These are phyloP conservation scores for Thalassiosira exigua DNA, from an alignment of 352 stramenopile species.

Conservation along the genomic window DNA sequence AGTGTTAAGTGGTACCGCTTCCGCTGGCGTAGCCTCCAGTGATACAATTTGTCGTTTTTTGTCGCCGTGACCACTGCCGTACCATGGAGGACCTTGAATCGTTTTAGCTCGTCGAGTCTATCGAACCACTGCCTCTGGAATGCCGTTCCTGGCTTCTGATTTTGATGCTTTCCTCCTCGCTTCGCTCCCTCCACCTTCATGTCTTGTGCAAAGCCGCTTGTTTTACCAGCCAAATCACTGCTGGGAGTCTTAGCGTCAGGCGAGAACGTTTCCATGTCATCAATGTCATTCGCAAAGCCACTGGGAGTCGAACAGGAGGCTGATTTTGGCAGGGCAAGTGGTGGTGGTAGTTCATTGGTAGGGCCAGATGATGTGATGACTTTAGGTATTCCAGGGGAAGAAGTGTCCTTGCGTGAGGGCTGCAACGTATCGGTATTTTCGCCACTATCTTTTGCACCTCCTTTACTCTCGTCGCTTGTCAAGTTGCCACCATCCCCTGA, in stretches of 20 bases:
- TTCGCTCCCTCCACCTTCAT: too few relatives aligned
- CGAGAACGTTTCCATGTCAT: background rate
- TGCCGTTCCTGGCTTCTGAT: slow-evolving; percentile 9
- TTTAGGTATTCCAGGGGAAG: too few relatives aligned
- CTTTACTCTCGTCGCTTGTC: background rate
- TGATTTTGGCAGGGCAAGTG: background rate
- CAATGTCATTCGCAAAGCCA: slow-evolving; percentile 1
- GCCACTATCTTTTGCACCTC: background rate
- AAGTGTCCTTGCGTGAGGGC: slow-evolving; percentile 1
- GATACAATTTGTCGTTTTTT: slow-evolving; percentile 49
- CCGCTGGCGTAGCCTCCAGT: slow-evolving; percentile 50
- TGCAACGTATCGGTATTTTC: background rate
- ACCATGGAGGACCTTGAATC: slow-evolving; percentile 44
- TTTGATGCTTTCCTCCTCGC: slow-evolving; percentile 5
- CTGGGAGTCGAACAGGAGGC: slow-evolving; percentile 5
- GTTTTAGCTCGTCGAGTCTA: slow-evolving; percentile 42
- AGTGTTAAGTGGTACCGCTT: slow-evolving; percentile 53
- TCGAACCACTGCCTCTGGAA: slow-evolving; percentile 52
- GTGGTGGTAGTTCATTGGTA: background rate
- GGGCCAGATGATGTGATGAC: background rate
- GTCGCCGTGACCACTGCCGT: slow-evolving; percentile 43
- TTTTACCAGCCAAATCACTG: background rate
- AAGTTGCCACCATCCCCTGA: background rate
- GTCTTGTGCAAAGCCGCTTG: background rate
- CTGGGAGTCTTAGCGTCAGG: background rate